Conservation (phyloP, 2,329 filamentous ascomycete genomes). For the Penicillium olsonii region DNA sequence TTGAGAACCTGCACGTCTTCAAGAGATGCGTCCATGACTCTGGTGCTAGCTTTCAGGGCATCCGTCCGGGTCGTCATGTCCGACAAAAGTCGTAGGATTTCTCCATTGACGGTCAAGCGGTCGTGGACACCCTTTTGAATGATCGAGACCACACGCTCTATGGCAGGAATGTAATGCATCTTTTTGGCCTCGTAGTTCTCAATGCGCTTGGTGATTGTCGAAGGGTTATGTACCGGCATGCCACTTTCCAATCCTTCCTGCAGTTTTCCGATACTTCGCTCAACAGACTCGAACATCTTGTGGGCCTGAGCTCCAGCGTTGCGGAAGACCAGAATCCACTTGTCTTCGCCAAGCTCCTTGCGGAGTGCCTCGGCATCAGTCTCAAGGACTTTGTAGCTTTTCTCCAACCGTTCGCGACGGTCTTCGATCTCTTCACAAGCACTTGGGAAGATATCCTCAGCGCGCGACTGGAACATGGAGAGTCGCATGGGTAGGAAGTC, state of each 20-base stretch:
- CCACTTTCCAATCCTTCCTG: conserved; percentile 75
- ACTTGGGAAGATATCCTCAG: conserved; percentile 77
- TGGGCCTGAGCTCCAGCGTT: conserved; percentile 88
- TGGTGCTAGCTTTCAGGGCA: conserved; percentile 72
- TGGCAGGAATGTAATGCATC: conserved; percentile 87
- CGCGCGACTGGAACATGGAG: conserved; percentile 79
- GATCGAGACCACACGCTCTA: conserved; percentile 85
- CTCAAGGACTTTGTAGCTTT: conserved; percentile 84
- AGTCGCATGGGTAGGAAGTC: conserved; percentile 96
- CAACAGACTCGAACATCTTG: conserved; percentile 96
- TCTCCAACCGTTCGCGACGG: conserved; percentile 72
- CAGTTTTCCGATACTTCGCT: conserved; percentile 80
- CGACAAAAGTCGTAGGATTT: conserved; percentile 81
- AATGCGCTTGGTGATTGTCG: conserved; percentile 74
- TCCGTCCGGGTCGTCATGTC: conserved; percentile 85
- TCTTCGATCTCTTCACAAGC: conserved; percentile 86
- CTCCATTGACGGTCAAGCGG: conserved; percentile 92
- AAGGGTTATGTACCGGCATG: conserved; percentile 70
- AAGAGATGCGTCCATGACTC: conserved; percentile 71
- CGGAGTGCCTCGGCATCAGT: conserved; percentile 85
- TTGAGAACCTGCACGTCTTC: conserved; percentile 67
- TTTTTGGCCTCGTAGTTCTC: conserved; percentile 96
- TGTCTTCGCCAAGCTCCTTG: conserved; percentile 89
- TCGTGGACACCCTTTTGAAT: conserved; percentile 96
- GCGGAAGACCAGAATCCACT: conserved; percentile 93